Conservation (phyloP, 108 stramenopile species). For the Cafeteria roenbergensis region DNA sequence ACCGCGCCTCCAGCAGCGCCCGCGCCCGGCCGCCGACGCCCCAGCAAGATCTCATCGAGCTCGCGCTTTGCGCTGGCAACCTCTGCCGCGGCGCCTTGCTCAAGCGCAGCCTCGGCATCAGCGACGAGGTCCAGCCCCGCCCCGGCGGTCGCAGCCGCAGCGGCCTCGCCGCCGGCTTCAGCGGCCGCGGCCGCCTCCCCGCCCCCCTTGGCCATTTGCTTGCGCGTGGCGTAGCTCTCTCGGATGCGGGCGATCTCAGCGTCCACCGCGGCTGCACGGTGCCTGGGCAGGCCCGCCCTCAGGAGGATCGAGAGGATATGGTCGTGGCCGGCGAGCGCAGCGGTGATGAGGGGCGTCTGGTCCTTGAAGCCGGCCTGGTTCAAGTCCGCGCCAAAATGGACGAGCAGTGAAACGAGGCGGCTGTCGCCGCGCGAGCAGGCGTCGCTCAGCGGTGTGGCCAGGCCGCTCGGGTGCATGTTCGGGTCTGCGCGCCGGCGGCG, state of each 20-base stretch:
- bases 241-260: not conserved
- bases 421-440: not conserved
- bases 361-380: not conserved
- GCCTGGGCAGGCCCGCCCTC: not conserved
- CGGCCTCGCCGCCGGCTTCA: not conserved
- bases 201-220: not conserved
- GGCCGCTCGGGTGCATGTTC: not conserved
- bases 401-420: not conserved
- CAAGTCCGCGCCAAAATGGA: slow-evolving; percentile 3
- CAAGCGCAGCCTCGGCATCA: no score
- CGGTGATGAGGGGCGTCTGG: not conserved
- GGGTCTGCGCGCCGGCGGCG: not conserved
- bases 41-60: no score
- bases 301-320: not conserved
- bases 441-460: not conserved
- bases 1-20: no score
- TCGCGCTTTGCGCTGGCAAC: no score
- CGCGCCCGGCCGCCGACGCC: no score
- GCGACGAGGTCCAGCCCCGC: no score
- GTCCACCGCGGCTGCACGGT: not conserved
- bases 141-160: not conserved
- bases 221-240: no score
- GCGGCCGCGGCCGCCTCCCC: not conserved
- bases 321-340: not conserved
- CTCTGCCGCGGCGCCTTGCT: no score